Evolutionary conservation across 192 early-diverging fungal genomes (phyloP), one percentile per base, ranked within the genome.

Genomic region (Chytriomyces sp.): DNA sequence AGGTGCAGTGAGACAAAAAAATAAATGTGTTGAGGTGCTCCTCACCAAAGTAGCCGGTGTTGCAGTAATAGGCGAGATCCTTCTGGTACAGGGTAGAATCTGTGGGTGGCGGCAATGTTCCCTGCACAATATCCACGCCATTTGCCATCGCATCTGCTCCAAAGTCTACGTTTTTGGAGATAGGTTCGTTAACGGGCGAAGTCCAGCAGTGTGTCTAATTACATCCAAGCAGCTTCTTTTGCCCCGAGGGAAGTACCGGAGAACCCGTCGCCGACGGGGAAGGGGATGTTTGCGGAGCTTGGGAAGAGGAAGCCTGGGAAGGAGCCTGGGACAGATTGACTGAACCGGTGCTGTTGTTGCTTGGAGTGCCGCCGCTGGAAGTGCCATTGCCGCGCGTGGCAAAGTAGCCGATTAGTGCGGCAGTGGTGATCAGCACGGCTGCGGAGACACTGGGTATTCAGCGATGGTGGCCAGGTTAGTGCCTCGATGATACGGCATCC

Each of bases 1-100:
- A 25, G 10, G 5, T 12, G 22, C 34, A 53, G 5, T 36, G 22
- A 32, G 34, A 30, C 37, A 5, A 41, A 41, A 37, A 31, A 8
- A 39, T 31, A 64, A 57, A 19, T 57, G 59, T 10, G 19, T 8
- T 12, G 14, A 26, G 25, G 28, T 64, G 38, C 14, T 44, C 28
- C 62, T 49, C 39, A 44, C 7, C 8, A 0, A 17, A 65, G n/a
- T 49, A 30, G 2, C 65, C 65, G 38, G 65, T 70, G 39, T 39
- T 59, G 56, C 68, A 70, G 56, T 70, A 70, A 14, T 34, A 40
- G 10, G 54, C 57, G 8, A 70, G 57, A 28, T 14, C 36, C 3
- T 31, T 41, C 41, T 70, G 68, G 34, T 70, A 70, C 25, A 19
- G 17, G 22, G 54, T 8, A 25, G 22, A 30, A 59, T 12, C 7